Conservation (phyloP, 352 stramenopile genomes). For the Elongisporangium prolatum region DNA sequence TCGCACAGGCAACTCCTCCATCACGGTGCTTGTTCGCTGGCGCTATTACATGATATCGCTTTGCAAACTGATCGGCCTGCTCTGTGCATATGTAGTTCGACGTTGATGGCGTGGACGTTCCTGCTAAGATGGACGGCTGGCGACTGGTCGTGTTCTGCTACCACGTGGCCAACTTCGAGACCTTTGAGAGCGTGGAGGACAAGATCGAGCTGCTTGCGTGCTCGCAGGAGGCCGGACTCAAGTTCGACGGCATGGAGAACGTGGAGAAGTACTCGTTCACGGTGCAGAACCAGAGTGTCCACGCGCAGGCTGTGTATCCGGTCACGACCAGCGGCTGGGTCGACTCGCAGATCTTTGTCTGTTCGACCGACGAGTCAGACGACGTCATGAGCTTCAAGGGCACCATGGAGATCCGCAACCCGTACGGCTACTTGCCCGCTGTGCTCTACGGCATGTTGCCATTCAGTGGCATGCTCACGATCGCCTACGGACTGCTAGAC, state of each 20-base stretch:
- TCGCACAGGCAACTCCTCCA: constrained; percentile 50
- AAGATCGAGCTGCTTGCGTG: constrained; percentile 79
- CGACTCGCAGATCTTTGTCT: constrained; percentile 80
- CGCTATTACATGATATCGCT: neutral
- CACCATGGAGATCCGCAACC: constrained; percentile 75
- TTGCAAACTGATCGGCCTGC: too few species aligned
- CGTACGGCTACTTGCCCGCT: constrained; percentile 78
- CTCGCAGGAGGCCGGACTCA: constrained; percentile 27
- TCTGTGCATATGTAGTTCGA: constrained; percentile 30
- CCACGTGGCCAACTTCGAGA: constrained; percentile 67
- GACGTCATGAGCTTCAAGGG: constrained; percentile 60
- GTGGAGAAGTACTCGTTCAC: constrained; percentile 61
- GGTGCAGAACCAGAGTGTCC: constrained; percentile 51
- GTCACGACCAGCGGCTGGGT: constrained; percentile 70
- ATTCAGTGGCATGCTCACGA: constrained; percentile 68
- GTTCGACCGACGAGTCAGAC: constrained; percentile 41
- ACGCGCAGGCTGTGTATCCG: constrained; percentile 43
- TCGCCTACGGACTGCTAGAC: constrained; percentile 76
- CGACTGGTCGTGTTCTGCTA: constrained; percentile 81
- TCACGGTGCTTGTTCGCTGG: constrained; percentile 34
- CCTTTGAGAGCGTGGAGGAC: constrained; percentile 52
- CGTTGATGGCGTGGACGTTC: constrained; percentile 70
- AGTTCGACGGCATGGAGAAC: constrained; percentile 58
- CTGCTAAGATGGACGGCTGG: constrained; percentile 56
- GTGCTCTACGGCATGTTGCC: constrained; percentile 47